These are phyloP conservation scores for Apodospora peruviana DNA, from an alignment of 495 filamentous ascomycete species.

Conservation along the genomic window DNA sequence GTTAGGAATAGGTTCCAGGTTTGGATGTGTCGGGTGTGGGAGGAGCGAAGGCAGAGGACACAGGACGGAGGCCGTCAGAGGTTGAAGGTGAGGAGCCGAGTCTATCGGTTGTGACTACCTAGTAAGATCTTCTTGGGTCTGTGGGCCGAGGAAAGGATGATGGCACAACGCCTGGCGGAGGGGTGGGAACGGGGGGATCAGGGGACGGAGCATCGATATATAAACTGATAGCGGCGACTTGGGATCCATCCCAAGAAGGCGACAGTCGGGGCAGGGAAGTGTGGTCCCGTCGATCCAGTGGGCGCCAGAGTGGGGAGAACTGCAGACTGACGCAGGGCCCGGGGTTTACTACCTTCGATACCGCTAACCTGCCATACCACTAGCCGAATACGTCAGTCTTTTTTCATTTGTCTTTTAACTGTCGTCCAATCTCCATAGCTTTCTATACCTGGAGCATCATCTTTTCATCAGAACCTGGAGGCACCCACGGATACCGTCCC, in stretches of 20 bases:
- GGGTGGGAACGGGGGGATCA: not conserved
- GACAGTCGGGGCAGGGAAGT: not conserved
- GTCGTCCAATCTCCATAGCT: no score
- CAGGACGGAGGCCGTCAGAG: not conserved
- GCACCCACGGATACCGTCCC: no score
- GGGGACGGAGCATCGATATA: not conserved
- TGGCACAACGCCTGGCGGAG: no score
- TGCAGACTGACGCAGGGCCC: constrained; percentile 9
- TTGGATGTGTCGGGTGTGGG: no score
- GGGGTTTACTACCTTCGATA: not conserved
- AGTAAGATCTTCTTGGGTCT: not conserved
- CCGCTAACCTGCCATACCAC: no score
- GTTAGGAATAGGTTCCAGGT: no score
- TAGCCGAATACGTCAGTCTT: not conserved
- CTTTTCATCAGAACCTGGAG: no score
- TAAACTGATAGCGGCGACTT: not conserved
- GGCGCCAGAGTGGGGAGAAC: constrained; percentile 15
- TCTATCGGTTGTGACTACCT: no score
- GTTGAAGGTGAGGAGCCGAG: not conserved
- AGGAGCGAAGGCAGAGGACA: no score
- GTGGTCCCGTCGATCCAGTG: not conserved
- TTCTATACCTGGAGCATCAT: no score
- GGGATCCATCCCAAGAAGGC: not conserved
- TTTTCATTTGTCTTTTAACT: not conserved
- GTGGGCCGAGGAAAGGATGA: not conserved